phyloP scores from a whole-genome alignment of 2,329 filamentous ascomycete genomes.

The Arachnopeziza araneosa region DNA sequence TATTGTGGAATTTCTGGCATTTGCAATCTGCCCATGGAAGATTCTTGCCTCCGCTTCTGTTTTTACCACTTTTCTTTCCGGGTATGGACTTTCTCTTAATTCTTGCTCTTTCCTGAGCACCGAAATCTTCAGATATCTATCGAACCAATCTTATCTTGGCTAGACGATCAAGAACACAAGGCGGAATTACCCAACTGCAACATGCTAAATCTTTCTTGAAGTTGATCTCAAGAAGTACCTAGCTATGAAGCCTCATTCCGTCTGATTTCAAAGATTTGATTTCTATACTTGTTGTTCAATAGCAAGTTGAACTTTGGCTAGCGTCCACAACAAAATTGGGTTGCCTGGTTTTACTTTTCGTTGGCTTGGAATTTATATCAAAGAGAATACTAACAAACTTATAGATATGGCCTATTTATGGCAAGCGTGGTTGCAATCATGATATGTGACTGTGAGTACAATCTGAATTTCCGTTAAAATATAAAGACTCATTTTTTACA shows the following conservation, averaged over 20 bases:
- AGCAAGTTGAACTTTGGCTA: no score
- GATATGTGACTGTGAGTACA: constrained; percentile 23
- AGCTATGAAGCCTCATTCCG: no score
- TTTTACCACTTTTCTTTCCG: constrained; percentile 60
- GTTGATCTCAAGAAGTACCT: no score
- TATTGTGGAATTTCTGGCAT: constrained; percentile 45
- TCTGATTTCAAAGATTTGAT: no score
- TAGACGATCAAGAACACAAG: no score
- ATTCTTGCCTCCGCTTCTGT: constrained; percentile 52
- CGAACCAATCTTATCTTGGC: no score
- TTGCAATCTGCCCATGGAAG: constrained; percentile 59
- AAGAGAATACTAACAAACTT: neutral
- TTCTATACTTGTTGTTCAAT: no score
- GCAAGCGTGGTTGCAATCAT: constrained; percentile 37
- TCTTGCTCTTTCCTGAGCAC: neutral
- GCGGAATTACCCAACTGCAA: no score
- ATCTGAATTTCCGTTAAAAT: neutral
- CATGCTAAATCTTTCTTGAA: no score
- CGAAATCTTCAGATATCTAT: no score
- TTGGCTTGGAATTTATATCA: neutral
- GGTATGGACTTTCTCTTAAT: constrained; percentile 37
- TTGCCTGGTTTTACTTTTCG: neutral
- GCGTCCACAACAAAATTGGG: no score
- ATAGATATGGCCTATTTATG: constrained; percentile 44
- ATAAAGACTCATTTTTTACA: neutral